Evolutionary conservation across 805 yeast species (phyloP), one percentile per base, ranked within the genome.

Genomic region (Zygoascus flipseniorum): DNA sequence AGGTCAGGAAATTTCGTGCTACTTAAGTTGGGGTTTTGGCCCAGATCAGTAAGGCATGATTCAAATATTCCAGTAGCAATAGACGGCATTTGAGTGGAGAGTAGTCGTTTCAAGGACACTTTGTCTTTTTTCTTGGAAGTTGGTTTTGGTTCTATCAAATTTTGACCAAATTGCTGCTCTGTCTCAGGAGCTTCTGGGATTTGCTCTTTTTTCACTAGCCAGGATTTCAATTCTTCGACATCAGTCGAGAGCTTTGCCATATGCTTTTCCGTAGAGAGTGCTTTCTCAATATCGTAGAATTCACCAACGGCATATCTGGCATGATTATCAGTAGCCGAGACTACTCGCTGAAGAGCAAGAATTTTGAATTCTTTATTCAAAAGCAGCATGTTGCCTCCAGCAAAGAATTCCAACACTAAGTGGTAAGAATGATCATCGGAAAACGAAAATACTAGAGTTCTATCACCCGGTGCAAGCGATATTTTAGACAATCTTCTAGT

Each of bases 371-470:
- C 77, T 31, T 80, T 76, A 66, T 92, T 95, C 56, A 92, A 73
- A 19, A 92, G 73, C 18, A 92, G 72, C 52, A 92, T 79, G 65
- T 92, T 92, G 28, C 99, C 99, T 2, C 97, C 97, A 65, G 97
- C 86, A 72, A 90, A 92, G 63, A 92, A 92, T 68, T 92, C 99
- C 51, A 92, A 69, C 0, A 88, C 96, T 58, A 92, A 71, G 60
- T 86, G 84, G 59, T 64, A 69, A 63, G 71, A 82, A 51, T 79
- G 62, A 1, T 96, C 96, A 62, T 88, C 96, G 46, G 90, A 82
- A 69, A 92, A 92, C 56, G 87, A 82, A 46, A 92, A 68, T 0
- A 89, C 95, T 45, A 88, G 72, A n/a, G 88, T 80, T 67, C 98
- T 77, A 65, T 89, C 97, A 62, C 82, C 79, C 0, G 82, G 84